Evolutionary conservation across 805 yeast species (phyloP), one percentile per base, ranked within the genome.

Genomic region (Wickerhamiella spandovensis): DNA sequence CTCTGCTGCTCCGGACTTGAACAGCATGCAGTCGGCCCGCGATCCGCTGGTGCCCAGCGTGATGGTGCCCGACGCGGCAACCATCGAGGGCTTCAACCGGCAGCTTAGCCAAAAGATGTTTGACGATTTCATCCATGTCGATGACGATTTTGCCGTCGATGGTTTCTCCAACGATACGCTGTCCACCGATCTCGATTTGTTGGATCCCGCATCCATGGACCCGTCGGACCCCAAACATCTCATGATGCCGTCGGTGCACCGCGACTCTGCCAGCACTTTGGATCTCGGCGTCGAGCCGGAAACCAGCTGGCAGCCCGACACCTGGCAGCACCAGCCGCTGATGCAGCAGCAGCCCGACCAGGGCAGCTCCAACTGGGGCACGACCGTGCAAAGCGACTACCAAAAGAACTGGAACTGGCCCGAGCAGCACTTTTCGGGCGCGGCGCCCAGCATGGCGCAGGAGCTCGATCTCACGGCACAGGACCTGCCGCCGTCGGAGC

Each of bases 81-180:
- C n/a, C 2, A 18, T 28, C 20, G 37, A 44, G 6, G 38, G 43
- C 24, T 20, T 39, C n/a, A 39, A 18, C 43, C 43, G 43, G 15
- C 17, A 21, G 24, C 24, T 20, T 23, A 15, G 46, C 23, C 24
- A 44, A 24, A 25, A 44, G 46, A 25, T 44, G 28, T 44, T 44
- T 20, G 46, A 44, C 46, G 30, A 44, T 17, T 44, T 44, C n/a
- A 44, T 44, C 21, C n/a, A 17, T 15, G 12, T 44, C 18, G 46
- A 44, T n/a, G 46, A 44, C 13, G 46, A 25, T 35, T 17, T 35
- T 20, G 39, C 20, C 20, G 39, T 35, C 9, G 39, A 35, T 15
- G 39, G 39, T 5, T 35, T n/a, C 20, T 35, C 39, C 20, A 35
- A 35, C 39, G 17, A n/a, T 13, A 17, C 17, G 18, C 20, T 35